Evolutionary conservation across 768 basidiomycete genomes (phyloP).

Genomic region (Artomyces pyxidatus): DNA sequence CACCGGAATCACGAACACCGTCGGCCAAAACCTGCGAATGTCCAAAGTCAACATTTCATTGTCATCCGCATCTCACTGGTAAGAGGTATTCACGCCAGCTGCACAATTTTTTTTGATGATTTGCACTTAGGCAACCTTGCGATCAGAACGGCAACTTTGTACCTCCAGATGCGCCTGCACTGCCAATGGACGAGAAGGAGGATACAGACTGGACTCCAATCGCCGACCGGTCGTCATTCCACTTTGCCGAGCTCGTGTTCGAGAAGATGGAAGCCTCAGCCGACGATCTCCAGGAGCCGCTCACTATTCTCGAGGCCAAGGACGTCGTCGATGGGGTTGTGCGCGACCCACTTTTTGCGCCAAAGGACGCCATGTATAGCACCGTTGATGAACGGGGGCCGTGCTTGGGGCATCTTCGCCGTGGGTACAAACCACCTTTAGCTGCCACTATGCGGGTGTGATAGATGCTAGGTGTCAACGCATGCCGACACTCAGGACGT

Average conservation of each 20-base stretch:
- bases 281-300: background rate
- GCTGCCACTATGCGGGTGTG: no score
- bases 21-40: background rate
- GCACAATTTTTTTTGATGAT: background rate
- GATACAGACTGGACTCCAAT: background rate
- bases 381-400: background rate
- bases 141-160: background rate
- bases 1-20: background rate
- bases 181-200: background rate
- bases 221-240: background rate
- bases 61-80: background rate
- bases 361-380: background rate
- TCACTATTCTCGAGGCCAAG: background rate
- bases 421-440: no score
- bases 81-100: background rate
- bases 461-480: no score
- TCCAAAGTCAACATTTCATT: background rate
- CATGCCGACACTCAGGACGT: no score
- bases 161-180: background rate
- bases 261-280: background rate
- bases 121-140: background rate
- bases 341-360: background rate
- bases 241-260: background rate
- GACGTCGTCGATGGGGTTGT: background rate
- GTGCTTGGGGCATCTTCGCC: no score